A percentile compares a stretch with the other conserved stretches of the same genome.
Evolutionary conservation across 345 rosid species (phyloP).

Genomic region (Cardiospermum halicacabum): DNA sequence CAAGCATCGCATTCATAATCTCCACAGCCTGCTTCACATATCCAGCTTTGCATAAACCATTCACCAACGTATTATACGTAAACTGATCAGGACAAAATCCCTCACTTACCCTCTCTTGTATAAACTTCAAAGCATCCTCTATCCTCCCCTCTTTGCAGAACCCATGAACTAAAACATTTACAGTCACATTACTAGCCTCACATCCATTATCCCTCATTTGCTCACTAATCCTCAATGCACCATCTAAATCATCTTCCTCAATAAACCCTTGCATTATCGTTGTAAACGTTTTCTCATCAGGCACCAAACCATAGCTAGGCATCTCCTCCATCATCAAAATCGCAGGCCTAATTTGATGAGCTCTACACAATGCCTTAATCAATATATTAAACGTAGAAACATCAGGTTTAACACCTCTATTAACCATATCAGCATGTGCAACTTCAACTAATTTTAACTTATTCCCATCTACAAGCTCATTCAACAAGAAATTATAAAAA

Average conservation of each 20-base stretch:
- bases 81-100: slow-evolving; percentile 76
- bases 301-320: slow-evolving; percentile 53
- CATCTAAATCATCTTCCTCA: slow-evolving; percentile 73
- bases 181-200: slow-evolving; percentile 51
- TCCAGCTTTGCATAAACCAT: slow-evolving; percentile 74
- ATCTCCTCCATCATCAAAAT: slow-evolving; percentile 88
- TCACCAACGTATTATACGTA: slow-evolving; percentile 76
- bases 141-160: slow-evolving; percentile 73
- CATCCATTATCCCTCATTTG: slow-evolving; percentile 57
- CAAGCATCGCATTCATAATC: slow-evolving; percentile 86
- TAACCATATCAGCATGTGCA: slow-evolving; percentile 55
- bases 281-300: slow-evolving; percentile 83
- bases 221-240: slow-evolving; percentile 66
- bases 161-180: slow-evolving; percentile 82
- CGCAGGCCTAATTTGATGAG: slow-evolving; percentile 85
- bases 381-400: slow-evolving; percentile 77
- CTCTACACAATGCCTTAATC: slow-evolving; percentile 80
- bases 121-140: slow-evolving; percentile 62
- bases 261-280: slow-evolving; percentile 86
- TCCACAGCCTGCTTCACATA: slow-evolving; percentile 79
- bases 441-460: slow-evolving; percentile 67
- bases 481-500: slow-evolving; percentile 70
- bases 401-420: slow-evolving; percentile 62
- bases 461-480: slow-evolving; percentile 69
- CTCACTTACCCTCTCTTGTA: slow-evolving; percentile 55